Evolutionary conservation across 208 protist genomes (phyloP), one percentile per base, ranked within the genome.

Genomic region (Trypanosoma caninum): DNA sequence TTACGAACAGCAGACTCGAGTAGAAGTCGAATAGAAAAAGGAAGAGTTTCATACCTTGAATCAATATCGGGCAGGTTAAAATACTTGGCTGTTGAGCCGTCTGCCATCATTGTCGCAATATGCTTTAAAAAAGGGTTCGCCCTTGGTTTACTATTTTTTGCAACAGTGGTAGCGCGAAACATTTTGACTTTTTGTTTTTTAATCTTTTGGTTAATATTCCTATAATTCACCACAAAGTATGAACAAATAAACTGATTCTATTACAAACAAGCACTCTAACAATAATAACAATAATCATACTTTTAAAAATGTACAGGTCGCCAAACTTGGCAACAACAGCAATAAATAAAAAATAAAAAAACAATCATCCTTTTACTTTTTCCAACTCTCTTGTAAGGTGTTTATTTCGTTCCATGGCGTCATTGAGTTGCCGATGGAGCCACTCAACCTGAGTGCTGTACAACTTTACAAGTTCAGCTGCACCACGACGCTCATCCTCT

Each of bases 1-100:
- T 98, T 98, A 51, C 97, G 84, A 31, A 99, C 80, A 16, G 89
- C 88, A 30, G 90, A 93, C 74, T 99, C 97, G 31, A 99, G 83
- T 37, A 99, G 77, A 25, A 99, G 92, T 62, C 96, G 88, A 67
- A 99, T 93, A 53, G 89, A 97, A 76, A 94, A 98, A 33, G 97
- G 97, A 11, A 99, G 77, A 53, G 71, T 71, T 34, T 91, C 65
- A 66, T 91, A 92, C 67, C 78, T 83, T 35, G 72, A 25, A 57
- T 91, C 81, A 46, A 94, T 89, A 65, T 94, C 80, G 59, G 86
- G 83, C 58, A 94, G 79, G 58, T 90, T 85, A 71, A 87, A 94
- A 78, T 89, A 94, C 57, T 78, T 65, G 18, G 84, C 74, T 45
- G 72, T 48, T 33, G 48, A 68, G 47, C 76, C 76, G 44, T 88